Evolutionary conservation across 1,139 yeast species (phyloP).

Genomic region (Hyphopichia burtonii): DNA sequence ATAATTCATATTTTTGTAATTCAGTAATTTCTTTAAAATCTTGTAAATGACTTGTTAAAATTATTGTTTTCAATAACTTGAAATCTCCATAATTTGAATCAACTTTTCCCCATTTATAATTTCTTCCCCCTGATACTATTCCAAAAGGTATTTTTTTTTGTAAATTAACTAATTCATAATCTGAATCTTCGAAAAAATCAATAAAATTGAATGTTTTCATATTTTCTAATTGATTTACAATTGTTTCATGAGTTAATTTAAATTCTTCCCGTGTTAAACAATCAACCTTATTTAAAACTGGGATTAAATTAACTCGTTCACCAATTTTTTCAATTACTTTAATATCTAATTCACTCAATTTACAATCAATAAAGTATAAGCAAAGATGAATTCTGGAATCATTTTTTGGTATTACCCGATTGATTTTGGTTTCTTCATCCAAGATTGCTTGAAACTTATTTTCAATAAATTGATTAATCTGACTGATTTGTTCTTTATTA

Average conservation of each 20-base stretch:
- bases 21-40: constrained; percentile 68
- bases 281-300: constrained; percentile 60
- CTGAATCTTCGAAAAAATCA: constrained; percentile 7
- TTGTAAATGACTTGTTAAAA: constrained; percentile 65
- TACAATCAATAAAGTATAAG: constrained; percentile 58
- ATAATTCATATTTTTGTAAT: constrained; percentile 52
- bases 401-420: constrained; percentile 47
- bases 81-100: constrained; percentile 57
- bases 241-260: constrained; percentile 37
- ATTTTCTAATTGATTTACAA: constrained; percentile 34
- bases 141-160: constrained; percentile 21
- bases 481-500: constrained; percentile 20
- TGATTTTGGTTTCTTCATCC: constrained; percentile 59
- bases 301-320: constrained; percentile 54
- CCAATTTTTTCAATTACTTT: constrained; percentile 50
- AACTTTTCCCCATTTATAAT: constrained; percentile 16
- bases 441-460: constrained; percentile 54
- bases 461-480: constrained; percentile 50
- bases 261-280: constrained; percentile 51
- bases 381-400: constrained; percentile 67
- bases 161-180: constrained; percentile 4
- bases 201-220: constrained; percentile 53
- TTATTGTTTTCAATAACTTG: constrained; percentile 52
- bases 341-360: constrained; percentile 43
- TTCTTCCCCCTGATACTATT: constrained; percentile 17